Base-by-base conservation (phyloP, 805 yeast genomes). In the Diddensiella transvaalensis region DNA sequence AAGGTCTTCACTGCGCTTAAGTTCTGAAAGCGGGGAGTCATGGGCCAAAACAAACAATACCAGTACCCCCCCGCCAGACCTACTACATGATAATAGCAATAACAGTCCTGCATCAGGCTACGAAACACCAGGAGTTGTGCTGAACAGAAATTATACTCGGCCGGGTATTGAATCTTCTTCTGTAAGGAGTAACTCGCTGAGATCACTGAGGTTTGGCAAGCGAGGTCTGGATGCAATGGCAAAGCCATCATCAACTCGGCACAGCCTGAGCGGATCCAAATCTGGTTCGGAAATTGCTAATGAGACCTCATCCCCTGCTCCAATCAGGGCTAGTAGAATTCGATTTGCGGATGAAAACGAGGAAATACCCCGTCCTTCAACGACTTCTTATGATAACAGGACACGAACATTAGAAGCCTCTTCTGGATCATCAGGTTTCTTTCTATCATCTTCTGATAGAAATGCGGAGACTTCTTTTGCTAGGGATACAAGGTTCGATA, bases 301-400 rank as follows among this genome's bases (percentile, higher is more conserved):
- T 8, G 38, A 8, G 15, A 18, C 24, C 13, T 33, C 18, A n/a
- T 46, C 49, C 5, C 49, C 44, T 6, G 43, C 42, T 15, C 49
- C 23, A 33, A 21, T 24, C 21, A 33, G 49, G 22, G 33, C 45
- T 15, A 46, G 45, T 38, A 29, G 46, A 15, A 48, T 51, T 6
- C 26, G 55, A 13, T 51, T 51, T 48, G 47, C 52, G 13, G 33
- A 22, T 3, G 48, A 40, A 11, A 36, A 51, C 26, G 42, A 51
- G 22, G 52, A 49, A 36, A 49, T 49, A 24, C 44, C 50, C 15
- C 39, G 22, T 13, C 38, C 29, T 18, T 19, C 17, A 26, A 22
- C 33, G 33, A 17, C 43, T 17, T 23, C 33, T 8, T 17, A 22
- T 13, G 23, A 17, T 3, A 4, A 10, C 2, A 32, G 21, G 10